Base-by-base conservation (phyloP, 257 asterid species). In the Paraleonurus japonicus region DNA sequence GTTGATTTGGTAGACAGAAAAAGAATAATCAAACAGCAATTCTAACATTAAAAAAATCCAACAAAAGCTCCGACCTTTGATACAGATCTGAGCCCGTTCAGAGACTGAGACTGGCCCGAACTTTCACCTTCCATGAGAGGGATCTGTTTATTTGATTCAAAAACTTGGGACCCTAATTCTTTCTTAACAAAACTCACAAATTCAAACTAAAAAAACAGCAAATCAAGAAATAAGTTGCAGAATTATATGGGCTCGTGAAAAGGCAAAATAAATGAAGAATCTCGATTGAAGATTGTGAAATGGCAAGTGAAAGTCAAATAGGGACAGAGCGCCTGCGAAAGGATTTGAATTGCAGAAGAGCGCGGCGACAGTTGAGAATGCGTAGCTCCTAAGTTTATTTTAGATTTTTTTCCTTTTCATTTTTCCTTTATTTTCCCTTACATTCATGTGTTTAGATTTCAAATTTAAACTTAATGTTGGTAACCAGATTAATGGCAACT, bases 301-400 rank as follows among this genome's bases (percentile, higher is more conserved):
- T 47, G 32, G 57, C 32, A 11, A 10, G 39, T 28, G 63, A 4
- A 39, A 64, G 70, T 76, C 48, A 60, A 53, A 28, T 4, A 39
- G 41, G 59, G 20, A 47, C 26, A 28, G 68, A 47, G 54, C 28
- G 0, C 22, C 15, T 58, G 8, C 12, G 55, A 57, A 15, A 13
- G 65, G 47, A 62, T 76, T 80, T 80, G 81, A 76, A 80, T 67
- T 67, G 76, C 65, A 75, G 55, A 53, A 75, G 78, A 67, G 84
- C 84, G 81, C 84, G 78, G 50, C 27, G 76, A 65, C 33, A 28
- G 22, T 1, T 7, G 26, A n/a, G 22, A 1, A 13, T 10, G 59
- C 58, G 62, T 45, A 23, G 79, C 79, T 79, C 80, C 64, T 65
- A 5, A 39, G 33, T 59, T 59, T 48, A 33, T 41, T 63, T 23